Base-by-base conservation (phyloP, 2,329 filamentous ascomycete species). In the Aotearoamyces nothofagi region DNA sequence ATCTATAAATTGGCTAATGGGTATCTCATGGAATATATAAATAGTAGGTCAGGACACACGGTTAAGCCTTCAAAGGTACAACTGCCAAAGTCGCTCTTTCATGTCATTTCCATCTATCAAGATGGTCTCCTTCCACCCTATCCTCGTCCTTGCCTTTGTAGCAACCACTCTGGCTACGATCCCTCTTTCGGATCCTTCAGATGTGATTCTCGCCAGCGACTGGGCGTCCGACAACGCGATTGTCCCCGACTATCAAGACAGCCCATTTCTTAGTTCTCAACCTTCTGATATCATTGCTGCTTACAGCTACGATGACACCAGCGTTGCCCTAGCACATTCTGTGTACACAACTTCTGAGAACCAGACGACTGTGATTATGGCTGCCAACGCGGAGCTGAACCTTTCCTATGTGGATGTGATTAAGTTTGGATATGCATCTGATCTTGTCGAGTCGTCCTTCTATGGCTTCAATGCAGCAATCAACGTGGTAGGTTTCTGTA, bases 381-480 rank as follows among this genome's bases (percentile, higher is more conserved):
- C 31, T 9, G 22, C 39, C 4, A 27, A 37, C 8, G 31, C 38
- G n/a, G 32, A 35, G 9, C 24, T 43, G 32, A 42, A 41, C n/a
- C 27, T 47, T 4, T 45, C 45, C 3, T 39, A 44, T 16, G 34
- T 39, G 4, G 30, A 41, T 15, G 27, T 51, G 5, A n/a, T 42
- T 16, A 52, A 52, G 34, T 26, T 35, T 11, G 49, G 49, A 2
- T 51, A 51, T 24, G 39, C 38, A 4, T 41, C 39, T 9, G 43
- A 49, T 26, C 36, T 50, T 5, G 33, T 42, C 27, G 35, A 43
- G 20, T 40, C 44, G 9, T 48, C 42, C 29, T 51, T 50, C 34
- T 50, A 35, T 30, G 47, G 45, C 1, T 39, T 47, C 30, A 50
- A 51, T 32, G 47, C 47, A 4, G 47, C 42, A 4, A 36, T 49